phyloP scores from a whole-genome alignment of 805 yeast genomes.

The Lipomyces lipofer region DNA sequence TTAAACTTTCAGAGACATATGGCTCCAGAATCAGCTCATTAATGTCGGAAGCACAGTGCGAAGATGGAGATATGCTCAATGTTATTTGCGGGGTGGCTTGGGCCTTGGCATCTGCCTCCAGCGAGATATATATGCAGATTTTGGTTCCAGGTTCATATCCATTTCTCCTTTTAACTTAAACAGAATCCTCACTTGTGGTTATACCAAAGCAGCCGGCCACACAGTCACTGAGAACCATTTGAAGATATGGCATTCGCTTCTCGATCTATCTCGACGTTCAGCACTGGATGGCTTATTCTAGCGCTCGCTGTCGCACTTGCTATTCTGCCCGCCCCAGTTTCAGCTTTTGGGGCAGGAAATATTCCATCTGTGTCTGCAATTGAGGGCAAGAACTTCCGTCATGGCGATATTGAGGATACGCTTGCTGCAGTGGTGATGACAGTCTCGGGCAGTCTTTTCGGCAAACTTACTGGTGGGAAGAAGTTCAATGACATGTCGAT shows the following conservation, averaged over 20 bases:
- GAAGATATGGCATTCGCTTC: not conserved
- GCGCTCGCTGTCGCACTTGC: not conserved
- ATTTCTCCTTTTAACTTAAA: no score
- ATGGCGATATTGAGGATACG: constrained; percentile 36
- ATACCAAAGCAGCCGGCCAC: no score
- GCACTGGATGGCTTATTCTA: not conserved
- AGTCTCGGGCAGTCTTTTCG: constrained; percentile 23
- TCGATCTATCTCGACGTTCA: not conserved
- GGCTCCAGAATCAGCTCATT: no score
- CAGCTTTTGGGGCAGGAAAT: constrained; percentile 35
- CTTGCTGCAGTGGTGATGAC: constrained; percentile 31
- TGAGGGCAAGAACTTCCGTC: constrained; percentile 34
- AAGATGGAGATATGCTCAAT: no score
- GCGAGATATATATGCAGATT: no score
- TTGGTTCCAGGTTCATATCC: no score
- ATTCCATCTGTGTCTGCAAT: constrained; percentile 32
- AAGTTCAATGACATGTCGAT: constrained; percentile 32
- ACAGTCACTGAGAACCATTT: no score
- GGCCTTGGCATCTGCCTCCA: no score
- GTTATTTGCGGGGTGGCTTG: no score
- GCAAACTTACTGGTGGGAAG: constrained; percentile 30
- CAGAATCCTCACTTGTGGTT: no score
- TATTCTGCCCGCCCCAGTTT: not conserved
- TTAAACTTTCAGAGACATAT: no score
- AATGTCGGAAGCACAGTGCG: no score